Conservation (phyloP, 1,139 yeast species). For the Yamadazyma atlantica region DNA sequence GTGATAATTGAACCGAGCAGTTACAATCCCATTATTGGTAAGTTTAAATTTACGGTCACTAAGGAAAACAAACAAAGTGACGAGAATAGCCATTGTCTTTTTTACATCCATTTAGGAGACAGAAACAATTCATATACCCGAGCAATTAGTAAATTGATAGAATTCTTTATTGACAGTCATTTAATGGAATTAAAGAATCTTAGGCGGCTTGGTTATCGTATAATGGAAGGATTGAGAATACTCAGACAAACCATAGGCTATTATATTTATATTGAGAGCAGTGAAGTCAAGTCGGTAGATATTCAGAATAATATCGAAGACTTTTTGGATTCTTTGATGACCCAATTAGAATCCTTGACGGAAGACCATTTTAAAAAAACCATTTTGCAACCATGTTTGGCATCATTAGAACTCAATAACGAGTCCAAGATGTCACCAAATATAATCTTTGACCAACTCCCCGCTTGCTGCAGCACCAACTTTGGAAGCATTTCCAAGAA, state of each 20-base stretch:
- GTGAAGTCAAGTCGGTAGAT: conserved; percentile 41
- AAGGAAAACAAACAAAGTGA: background rate
- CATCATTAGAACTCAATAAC: conserved; percentile 13
- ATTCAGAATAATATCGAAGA: conserved; percentile 47
- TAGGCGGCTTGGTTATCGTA: conserved; percentile 46
- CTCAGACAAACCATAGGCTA: conserved; percentile 55
- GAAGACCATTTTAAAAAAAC: conserved; percentile 30
- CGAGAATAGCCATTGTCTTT: conserved; percentile 11
- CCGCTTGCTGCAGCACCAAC: conserved; percentile 26
- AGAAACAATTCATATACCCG: conserved; percentile 31
- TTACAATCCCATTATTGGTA: conserved; percentile 10
- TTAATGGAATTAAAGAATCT: conserved; percentile 51
- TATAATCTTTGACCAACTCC: conserved; percentile 21
- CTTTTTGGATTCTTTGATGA: conserved; percentile 40
- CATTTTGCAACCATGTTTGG: conserved; percentile 36
- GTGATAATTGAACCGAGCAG: conserved; percentile 10
- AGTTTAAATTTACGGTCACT: conserved; percentile 3
- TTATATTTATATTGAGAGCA: conserved; percentile 41
- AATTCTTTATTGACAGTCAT: conserved; percentile 40
- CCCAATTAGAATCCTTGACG: conserved; percentile 19
- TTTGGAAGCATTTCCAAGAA: conserved; percentile 22
- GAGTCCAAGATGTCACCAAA: conserved; percentile 18
- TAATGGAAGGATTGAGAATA: conserved; percentile 52
- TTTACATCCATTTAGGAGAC: conserved; percentile 56
- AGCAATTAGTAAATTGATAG: conserved; percentile 43